A percentile compares a stretch with the other conserved stretches of the same genome.
Evolutionary conservation across 257 asterid genomes (phyloP).

Genomic region (Solanum peruvianum): DNA sequence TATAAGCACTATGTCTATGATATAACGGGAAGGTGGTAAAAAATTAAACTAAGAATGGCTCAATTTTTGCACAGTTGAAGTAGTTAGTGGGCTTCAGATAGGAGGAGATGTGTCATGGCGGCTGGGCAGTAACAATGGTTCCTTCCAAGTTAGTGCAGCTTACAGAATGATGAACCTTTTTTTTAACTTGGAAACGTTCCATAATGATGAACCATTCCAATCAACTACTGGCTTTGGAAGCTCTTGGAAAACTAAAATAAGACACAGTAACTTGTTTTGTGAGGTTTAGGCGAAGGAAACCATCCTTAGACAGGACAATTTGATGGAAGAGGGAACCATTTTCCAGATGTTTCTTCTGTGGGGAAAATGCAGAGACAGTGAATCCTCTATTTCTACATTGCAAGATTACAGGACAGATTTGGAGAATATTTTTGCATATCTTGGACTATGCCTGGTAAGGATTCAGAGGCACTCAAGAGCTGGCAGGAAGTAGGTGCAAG

Average conservation of each 20-base stretch:
- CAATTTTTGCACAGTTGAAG: background rate
- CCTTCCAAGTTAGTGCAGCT: background rate
- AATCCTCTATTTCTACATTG: background rate
- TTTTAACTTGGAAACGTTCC: background rate
- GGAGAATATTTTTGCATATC: background rate
- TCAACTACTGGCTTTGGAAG: background rate
- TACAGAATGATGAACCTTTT: background rate
- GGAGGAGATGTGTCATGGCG: background rate
- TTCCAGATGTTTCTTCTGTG: background rate
- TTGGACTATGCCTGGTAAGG: background rate
- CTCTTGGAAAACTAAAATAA: background rate
- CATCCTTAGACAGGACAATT: background rate
- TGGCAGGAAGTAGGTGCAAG: background rate
- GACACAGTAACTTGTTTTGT: background rate
- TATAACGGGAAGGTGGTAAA: background rate
- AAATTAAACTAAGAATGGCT: constrained; percentile 8
- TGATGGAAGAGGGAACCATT: background rate
- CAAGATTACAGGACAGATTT: background rate
- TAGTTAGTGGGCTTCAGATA: background rate
- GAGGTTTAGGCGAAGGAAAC: background rate
- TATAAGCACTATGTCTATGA: constrained; percentile 2
- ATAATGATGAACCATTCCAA: background rate
- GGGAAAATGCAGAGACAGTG: background rate
- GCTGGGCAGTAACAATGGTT: background rate
- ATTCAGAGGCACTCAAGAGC: background rate